Base-by-base conservation (phyloP, 202 grass and related monocot species). In the Panicum hallii region DNA sequence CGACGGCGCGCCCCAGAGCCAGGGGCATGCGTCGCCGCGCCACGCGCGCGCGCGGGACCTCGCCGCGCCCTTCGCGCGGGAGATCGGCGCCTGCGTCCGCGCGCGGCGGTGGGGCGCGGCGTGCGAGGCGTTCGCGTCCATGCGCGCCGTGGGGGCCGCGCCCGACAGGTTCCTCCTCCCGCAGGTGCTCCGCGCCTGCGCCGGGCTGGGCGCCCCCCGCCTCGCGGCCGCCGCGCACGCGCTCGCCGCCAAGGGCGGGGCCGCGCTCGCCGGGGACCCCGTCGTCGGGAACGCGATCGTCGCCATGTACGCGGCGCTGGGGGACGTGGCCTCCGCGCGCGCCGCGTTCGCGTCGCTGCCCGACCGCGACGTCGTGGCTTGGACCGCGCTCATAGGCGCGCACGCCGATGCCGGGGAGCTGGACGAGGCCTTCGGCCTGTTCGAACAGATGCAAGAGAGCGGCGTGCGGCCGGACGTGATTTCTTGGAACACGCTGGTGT, bases 111-210 rank as follows among this genome's bases (percentile, higher is more conserved):
- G 89, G 92, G 61, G 38, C 42, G 86, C 87, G 4, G 92, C 87
- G 19, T 79, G 89, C 42, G 84, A 80, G 58, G 77, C 82, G 34
- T 88, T 94, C n/a, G 86, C 71, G 17, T 78, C 76, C 9, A 94
- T 94, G 92, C 65, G 83, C 36, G 60, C 79, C 45, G 88, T 81
- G 17, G 92, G 82, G 19, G 52, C 83, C 9, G 6, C 63, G 52
- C 92, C 92, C 5, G 92, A 93, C 69, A 88, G 81, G 86, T 93
- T 89, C 80, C 92, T 93, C 70, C 43, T 93, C 79, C 88, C 92
- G 71, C 89, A 89, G 88, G 87, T 93, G 70, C 89, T 93, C 53
- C 87, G 89, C 52, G 92, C 92, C 48, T 93, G 92, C 79, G 89
- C 92, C 22, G 76, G 84, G 66, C 75, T 85, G 4, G 64, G 83